A percentile compares a stretch with the other conserved stretches of the same genome.
Evolutionary conservation across 1,139 yeast genomes (phyloP).

Genomic region (Pichia sp.): DNA sequence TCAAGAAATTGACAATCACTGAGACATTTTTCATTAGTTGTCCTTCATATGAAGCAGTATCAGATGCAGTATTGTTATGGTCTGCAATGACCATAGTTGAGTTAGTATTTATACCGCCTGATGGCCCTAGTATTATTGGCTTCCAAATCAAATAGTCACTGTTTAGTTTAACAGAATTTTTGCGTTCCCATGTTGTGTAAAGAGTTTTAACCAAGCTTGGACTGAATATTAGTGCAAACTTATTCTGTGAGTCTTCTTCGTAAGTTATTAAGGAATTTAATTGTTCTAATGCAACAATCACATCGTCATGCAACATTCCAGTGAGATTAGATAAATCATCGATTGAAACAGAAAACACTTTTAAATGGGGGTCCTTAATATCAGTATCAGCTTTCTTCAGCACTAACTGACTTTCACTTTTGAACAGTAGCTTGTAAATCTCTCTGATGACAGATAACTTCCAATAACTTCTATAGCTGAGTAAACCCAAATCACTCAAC

Average conservation of each 20-base stretch:
- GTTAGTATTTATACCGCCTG: slow-evolving; percentile 69
- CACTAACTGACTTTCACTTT: background rate
- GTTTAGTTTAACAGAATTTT: slow-evolving; percentile 51
- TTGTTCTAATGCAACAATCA: slow-evolving; percentile 79
- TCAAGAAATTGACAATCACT: slow-evolving; percentile 16
- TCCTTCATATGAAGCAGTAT: slow-evolving; percentile 5
- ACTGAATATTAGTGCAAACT: slow-evolving; percentile 55
- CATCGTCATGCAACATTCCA: slow-evolving; percentile 86
- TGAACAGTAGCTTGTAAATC: slow-evolving; percentile 28
- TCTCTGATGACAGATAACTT: slow-evolving; percentile 54
- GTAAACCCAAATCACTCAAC: slow-evolving; percentile 75
- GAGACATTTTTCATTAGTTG: slow-evolving; percentile 45
- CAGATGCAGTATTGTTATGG: slow-evolving; percentile 8
- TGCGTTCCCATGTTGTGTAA: slow-evolving; percentile 51
- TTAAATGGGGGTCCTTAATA: background rate
- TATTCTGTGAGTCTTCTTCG: slow-evolving; percentile 34
- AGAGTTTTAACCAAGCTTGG: slow-evolving; percentile 40
- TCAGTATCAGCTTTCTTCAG: background rate
- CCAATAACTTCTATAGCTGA: slow-evolving; percentile 90
- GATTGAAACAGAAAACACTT: slow-evolving; percentile 41
- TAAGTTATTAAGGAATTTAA: slow-evolving; percentile 37
- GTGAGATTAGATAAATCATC: slow-evolving; percentile 61
- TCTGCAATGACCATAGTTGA: slow-evolving; percentile 38
- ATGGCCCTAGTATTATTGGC: slow-evolving; percentile 76
- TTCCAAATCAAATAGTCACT: slow-evolving; percentile 65